Evolutionary conservation across 176 grass and related monocot species (phyloP), one percentile per base, ranked within the genome.

Genomic region (Cenchrus americanus): DNA sequence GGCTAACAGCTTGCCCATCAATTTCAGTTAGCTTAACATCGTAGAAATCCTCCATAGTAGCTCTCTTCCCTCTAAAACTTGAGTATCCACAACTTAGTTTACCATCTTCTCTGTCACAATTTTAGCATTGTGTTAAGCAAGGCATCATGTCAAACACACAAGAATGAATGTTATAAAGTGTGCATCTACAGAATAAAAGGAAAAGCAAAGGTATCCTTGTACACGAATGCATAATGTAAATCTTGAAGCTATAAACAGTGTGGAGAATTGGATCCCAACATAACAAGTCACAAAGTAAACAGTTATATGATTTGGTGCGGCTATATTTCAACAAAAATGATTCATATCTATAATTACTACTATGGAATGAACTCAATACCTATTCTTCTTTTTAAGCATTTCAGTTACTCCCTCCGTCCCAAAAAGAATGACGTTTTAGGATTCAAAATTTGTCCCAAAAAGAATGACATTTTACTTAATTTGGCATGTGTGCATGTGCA

Each of bases 21-120:
- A 98, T 92, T 84, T 90, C 91, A 75, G 87, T 88, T 83, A 91
- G 77, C 80, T 96, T 92, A 63, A 94, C 83, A 82, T 98, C 96
- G 85, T 87, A 98, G 69, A 90, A 98, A 87, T 98, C 93, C 66
- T 98, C 93, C 96, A 96, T 98, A 52, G 84, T 95, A 71, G 91
- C 77, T 80, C 93, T 89, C 71, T 83, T 90, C 85, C 93, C 96
- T 87, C 82, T 90, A 88, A 95, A 99, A 82, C 96, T 99, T 24
- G 92, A 89, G 84, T 93, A 95, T 60, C 96, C 96, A 63, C 86
- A 98, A 80, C 88, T 95, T 69, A 98, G 85, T 84, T 80, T 94
- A 60, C 89, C 89, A 83, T 92, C 91, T 88, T 90, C 93, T 71
- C 96, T 98, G 91, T 86, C 78, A 92, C 82, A 81, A 82, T 53